phyloP scores from a whole-genome alignment of 371 early-diverging fungal species.

The Mycotypha africana region DNA sequence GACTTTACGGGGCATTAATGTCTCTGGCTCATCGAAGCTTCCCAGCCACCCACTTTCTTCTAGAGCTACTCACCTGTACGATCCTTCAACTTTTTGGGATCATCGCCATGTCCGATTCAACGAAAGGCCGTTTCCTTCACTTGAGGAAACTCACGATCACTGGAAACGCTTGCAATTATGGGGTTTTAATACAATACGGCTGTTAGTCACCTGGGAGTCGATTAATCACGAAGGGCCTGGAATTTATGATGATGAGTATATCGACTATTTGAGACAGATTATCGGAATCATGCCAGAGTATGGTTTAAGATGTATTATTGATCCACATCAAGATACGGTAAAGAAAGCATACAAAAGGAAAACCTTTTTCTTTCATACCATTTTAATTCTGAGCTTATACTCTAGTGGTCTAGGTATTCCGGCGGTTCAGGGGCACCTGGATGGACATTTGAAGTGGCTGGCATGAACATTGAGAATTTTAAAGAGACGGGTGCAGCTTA shows the following conservation, averaged over 20 bases:
- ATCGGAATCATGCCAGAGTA: slow-evolving; percentile 60
- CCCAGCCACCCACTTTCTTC: slow-evolving; percentile 52
- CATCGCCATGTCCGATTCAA: slow-evolving; percentile 60
- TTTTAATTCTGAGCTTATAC: too few species aligned
- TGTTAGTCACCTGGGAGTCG: slow-evolving; percentile 81
- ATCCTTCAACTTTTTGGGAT: slow-evolving; percentile 54
- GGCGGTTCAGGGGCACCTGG: slow-evolving; percentile 71
- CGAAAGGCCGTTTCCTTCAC: slow-evolving; percentile 73
- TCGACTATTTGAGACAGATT: slow-evolving; percentile 63
- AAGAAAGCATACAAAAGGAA: not conserved
- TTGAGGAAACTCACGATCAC: slow-evolving; percentile 72
- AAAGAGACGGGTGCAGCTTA: slow-evolving; percentile 73
- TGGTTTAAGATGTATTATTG: slow-evolving; percentile 78
- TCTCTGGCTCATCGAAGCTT: slow-evolving; percentile 60
- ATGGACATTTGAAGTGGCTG: slow-evolving; percentile 69
- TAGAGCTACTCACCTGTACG: slow-evolving; percentile 48
- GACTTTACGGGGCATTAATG: slow-evolving; percentile 60
- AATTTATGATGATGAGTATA: slow-evolving; percentile 75
- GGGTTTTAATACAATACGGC: slow-evolving; percentile 75
- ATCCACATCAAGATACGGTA: slow-evolving; percentile 68
- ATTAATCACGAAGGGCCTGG: slow-evolving; percentile 72
- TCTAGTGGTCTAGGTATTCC: slow-evolving; percentile 62
- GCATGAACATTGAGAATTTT: slow-evolving; percentile 64
- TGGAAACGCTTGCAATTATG: slow-evolving; percentile 65
- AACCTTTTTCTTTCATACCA: not conserved